Evolutionary conservation across 2,329 filamentous ascomycete species (phyloP).

Genomic region (Neodidymelliopsis sp.): DNA sequence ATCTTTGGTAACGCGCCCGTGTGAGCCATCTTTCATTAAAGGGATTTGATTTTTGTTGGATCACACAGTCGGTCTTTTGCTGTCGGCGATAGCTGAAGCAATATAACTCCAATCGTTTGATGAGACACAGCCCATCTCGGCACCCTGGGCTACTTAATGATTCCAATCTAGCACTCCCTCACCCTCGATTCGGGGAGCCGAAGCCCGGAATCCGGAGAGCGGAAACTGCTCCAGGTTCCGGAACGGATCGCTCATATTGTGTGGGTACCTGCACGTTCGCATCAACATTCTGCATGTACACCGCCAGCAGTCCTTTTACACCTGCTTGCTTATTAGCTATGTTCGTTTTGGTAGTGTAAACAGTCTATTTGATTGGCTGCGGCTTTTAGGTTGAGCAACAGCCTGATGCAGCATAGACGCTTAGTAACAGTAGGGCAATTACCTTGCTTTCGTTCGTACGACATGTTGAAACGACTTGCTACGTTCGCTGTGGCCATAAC

Average conservation of each 20-base stretch:
- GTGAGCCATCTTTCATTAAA: conserved; percentile 39
- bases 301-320: too few relatives aligned
- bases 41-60: too few relatives aligned
- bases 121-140: not conserved
- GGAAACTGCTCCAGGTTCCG: conserved; percentile 21
- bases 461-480: not conserved
- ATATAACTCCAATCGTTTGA: too few relatives aligned
- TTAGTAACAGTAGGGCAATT: too few relatives aligned
- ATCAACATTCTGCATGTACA: too few relatives aligned
- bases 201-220: conserved; percentile 27
- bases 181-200: conserved; percentile 33
- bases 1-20: conserved; percentile 41
- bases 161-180: conserved; percentile 6
- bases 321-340: too few relatives aligned
- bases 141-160: not conserved
- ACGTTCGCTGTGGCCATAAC: too few relatives aligned
- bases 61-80: too few relatives aligned
- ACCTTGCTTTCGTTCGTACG: not conserved
- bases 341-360: not conserved
- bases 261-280: conserved; percentile 5
- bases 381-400: not conserved
- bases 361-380: not conserved
- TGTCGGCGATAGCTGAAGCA: too few relatives aligned
- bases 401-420: too few relatives aligned
- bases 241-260: conserved; percentile 8